Conservation (phyloP, 495 filamentous ascomycete genomes). For the Podospora didyma region DNA sequence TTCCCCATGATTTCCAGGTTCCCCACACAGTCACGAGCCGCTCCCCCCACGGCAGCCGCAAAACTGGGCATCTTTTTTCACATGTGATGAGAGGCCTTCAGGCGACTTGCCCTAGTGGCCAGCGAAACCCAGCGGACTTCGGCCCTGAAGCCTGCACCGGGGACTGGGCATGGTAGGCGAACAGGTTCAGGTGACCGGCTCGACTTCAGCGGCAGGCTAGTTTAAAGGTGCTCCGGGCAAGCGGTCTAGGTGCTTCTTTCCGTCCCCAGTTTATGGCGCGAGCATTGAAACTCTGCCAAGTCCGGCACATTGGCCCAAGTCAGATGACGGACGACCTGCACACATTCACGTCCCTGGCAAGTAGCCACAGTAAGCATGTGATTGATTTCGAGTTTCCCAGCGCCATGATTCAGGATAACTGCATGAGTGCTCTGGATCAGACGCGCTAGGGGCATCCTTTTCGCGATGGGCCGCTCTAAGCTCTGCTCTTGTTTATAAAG, state of each 20-base stretch:
- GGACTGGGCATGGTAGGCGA: not conserved
- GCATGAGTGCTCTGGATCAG: not conserved
- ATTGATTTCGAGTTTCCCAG: not conserved
- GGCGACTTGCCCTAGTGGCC: not conserved
- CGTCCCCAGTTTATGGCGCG: not conserved
- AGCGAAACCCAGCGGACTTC: not conserved
- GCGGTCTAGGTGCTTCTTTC: not conserved
- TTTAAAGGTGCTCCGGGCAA: not conserved
- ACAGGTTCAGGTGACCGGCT: not conserved
- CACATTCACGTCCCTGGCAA: not conserved
- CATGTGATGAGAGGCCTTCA: not conserved
- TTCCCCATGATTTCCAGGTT: conserved; percentile 8
- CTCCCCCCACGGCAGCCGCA: not conserved
- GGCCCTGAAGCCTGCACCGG: not conserved
- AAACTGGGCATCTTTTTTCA: not conserved
- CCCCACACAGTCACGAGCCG: conserved; percentile 20
- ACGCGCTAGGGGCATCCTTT: not conserved
- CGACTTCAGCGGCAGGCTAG: too few relatives aligned
- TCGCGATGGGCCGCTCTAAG: too few relatives aligned
- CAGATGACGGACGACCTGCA: not conserved
- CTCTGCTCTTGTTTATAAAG: too few relatives aligned
- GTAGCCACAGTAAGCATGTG: not conserved
- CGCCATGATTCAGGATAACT: not conserved
- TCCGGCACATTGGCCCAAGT: not conserved
- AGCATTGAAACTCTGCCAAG: not conserved